phyloP scores from a whole-genome alignment of 345 rosid genomes.

The Syzygium grande region DNA sequence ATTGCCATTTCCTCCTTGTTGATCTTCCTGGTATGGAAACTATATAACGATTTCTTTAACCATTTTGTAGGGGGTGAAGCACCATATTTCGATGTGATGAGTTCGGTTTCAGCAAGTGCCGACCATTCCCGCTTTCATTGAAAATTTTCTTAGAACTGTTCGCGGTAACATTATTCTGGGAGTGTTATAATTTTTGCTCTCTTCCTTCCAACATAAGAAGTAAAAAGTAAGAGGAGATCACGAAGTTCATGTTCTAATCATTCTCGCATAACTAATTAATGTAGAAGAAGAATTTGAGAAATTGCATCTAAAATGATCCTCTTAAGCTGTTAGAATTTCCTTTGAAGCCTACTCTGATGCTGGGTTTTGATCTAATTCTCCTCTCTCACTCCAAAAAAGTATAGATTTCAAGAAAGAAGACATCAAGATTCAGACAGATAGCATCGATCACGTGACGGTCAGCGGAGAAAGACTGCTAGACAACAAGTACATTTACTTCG shows the following conservation, averaged over 20 bases:
- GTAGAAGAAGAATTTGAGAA: neutral
- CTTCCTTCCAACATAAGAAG: neutral
- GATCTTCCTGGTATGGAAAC: constrained; percentile 45
- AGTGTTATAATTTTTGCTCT: neutral
- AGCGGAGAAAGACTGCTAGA: constrained; percentile 34
- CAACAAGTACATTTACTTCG: constrained; percentile 15
- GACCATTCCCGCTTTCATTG: neutral
- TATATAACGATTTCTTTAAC: neutral
- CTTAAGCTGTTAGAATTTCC: neutral
- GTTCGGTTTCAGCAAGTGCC: neutral
- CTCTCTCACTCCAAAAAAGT: neutral
- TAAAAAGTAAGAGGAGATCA: neutral
- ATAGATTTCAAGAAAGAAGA: constrained; percentile 38
- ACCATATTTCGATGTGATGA: neutral
- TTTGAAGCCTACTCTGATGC: neutral
- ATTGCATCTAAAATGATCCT: neutral
- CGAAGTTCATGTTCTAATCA: neutral
- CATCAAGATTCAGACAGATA: constrained; percentile 24
- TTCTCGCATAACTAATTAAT: neutral
- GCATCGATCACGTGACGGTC: constrained; percentile 6
- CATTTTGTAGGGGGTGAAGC: neutral
- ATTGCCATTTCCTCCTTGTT: constrained; percentile 31
- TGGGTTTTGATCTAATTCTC: neutral
- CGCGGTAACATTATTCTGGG: neutral
- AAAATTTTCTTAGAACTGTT: neutral